These are phyloP conservation scores for Cystoderma amianthinum DNA, from an alignment of 768 basidiomycete genomes.

Conservation along the genomic window DNA sequence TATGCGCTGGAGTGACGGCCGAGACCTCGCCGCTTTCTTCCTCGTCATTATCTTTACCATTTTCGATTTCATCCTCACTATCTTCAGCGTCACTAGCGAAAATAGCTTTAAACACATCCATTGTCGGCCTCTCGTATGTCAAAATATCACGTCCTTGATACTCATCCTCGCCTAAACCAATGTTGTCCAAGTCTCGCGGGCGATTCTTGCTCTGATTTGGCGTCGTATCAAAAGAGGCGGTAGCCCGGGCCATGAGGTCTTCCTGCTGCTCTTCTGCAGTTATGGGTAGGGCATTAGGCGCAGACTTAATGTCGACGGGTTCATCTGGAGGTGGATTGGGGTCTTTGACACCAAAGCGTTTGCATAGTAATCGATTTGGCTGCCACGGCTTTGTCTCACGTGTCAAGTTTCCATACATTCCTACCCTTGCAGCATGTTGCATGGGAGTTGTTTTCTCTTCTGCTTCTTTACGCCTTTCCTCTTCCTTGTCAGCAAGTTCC, in stretches of 20 bases:
- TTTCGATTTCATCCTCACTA: too few relatives aligned
- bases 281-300: too few relatives aligned
- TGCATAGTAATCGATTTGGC: slow-evolving; percentile 83
- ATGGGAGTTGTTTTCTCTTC: slow-evolving; percentile 68
- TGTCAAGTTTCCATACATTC: slow-evolving; percentile 89
- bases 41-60: slow-evolving; percentile 22
- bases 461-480: slow-evolving; percentile 30
- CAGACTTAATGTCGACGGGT: slow-evolving; percentile 6
- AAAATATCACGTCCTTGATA: slow-evolving; percentile 82
- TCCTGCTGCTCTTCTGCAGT: slow-evolving; percentile 13
- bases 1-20: too few relatives aligned
- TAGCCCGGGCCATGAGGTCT: too few relatives aligned
- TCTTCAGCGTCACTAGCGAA: slow-evolving; percentile 95
- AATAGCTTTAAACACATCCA: slow-evolving; percentile 96
- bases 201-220: slow-evolving; percentile 12
- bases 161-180: slow-evolving; percentile 91
- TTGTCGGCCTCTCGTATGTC: slow-evolving; percentile 80
- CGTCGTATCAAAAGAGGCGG: slow-evolving; percentile 9
- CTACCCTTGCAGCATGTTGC: slow-evolving; percentile 73
- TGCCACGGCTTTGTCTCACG: slow-evolving; percentile 69
- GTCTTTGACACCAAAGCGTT: slow-evolving; percentile 89
- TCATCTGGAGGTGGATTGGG: slow-evolving; percentile 50
- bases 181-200: slow-evolving; percentile 65
- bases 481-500: slow-evolving; percentile 36
- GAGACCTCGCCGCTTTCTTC: slow-evolving; percentile 14